Evolutionary conservation across 441 rosid genomes (phyloP).

Genomic region (Populus tomentosa): DNA sequence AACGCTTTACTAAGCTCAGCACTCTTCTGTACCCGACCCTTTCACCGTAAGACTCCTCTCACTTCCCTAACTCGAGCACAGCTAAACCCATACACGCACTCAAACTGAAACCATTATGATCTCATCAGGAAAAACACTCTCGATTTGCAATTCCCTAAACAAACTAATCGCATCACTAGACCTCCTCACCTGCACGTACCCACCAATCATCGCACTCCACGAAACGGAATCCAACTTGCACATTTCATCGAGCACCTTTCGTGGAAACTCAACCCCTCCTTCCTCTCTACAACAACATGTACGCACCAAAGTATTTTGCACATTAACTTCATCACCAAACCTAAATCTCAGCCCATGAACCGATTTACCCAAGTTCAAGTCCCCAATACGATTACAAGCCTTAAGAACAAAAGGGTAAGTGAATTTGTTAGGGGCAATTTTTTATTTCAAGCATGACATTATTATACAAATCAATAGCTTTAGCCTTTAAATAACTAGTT

Average conservation of each 20-base stretch:
- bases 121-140: conserved; percentile 43
- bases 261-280: conserved; percentile 32
- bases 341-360: conserved; percentile 48
- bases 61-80: conserved; percentile 49
- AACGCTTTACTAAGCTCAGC: conserved; percentile 43
- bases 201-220: conserved; percentile 59
- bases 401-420: conserved; percentile 48
- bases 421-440: conserved; percentile 40
- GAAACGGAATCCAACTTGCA: conserved; percentile 39
- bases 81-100: conserved; percentile 51
- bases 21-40: conserved; percentile 19
- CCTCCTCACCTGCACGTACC: conserved; percentile 38
- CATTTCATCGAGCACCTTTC: conserved; percentile 52
- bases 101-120: conserved; percentile 46
- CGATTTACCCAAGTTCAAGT: conserved; percentile 35
- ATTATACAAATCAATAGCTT: conserved; percentile 28
- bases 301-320: conserved; percentile 43
- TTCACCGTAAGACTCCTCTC: conserved; percentile 42
- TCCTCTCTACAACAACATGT: conserved; percentile 23
- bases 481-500: conserved; percentile 20
- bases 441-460: conserved; percentile 29
- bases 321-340: conserved; percentile 38
- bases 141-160: conserved; percentile 47
- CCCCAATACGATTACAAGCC: conserved; percentile 46
- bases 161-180: conserved; percentile 36